Conservation (phyloP, 1,139 yeast genomes). For the Yamadazyma membranifaciens region DNA sequence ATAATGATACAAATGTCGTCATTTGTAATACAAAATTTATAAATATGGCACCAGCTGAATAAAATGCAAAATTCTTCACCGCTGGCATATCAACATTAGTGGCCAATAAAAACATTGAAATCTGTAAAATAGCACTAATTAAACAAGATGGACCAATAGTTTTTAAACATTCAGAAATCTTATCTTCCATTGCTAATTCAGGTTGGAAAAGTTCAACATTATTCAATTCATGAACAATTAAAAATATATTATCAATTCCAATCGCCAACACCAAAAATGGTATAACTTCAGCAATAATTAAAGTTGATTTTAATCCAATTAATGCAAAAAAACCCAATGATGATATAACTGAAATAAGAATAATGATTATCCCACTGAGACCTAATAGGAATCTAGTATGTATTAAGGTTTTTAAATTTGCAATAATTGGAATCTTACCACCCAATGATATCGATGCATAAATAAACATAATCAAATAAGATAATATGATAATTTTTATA, state of each 20-base stretch:
- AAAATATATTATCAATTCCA: constrained; percentile 91
- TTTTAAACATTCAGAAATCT: constrained; percentile 64
- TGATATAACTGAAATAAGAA: constrained; percentile 72
- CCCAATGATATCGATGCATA: constrained; percentile 87
- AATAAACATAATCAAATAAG: constrained; percentile 85
- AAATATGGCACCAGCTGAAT: constrained; percentile 83
- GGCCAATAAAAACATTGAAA: constrained; percentile 75
- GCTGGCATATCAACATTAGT: constrained; percentile 92
- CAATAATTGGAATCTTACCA: constrained; percentile 41
- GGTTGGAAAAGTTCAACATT: constrained; percentile 33
- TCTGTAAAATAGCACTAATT: constrained; percentile 73
- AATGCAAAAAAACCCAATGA: constrained; percentile 81
- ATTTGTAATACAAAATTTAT: constrained; percentile 76
- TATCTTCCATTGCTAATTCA: constrained; percentile 30
- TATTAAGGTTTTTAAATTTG: constrained; percentile 35
- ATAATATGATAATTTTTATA: constrained; percentile 61
- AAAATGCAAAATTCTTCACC: constrained; percentile 86
- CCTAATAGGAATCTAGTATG: constrained; percentile 76
- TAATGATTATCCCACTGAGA: constrained; percentile 75
- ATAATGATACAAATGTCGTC: constrained; percentile 74
- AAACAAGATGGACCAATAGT: constrained; percentile 86
- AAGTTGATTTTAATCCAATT: constrained; percentile 76
- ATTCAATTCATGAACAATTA: constrained; percentile 77
- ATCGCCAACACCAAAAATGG: constrained; percentile 93
- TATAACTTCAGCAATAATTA: constrained; percentile 93